These are phyloP conservation scores for Exserohilum rostratum DNA, from an alignment of 2,329 filamentous ascomycete species.

Conservation along the genomic window DNA sequence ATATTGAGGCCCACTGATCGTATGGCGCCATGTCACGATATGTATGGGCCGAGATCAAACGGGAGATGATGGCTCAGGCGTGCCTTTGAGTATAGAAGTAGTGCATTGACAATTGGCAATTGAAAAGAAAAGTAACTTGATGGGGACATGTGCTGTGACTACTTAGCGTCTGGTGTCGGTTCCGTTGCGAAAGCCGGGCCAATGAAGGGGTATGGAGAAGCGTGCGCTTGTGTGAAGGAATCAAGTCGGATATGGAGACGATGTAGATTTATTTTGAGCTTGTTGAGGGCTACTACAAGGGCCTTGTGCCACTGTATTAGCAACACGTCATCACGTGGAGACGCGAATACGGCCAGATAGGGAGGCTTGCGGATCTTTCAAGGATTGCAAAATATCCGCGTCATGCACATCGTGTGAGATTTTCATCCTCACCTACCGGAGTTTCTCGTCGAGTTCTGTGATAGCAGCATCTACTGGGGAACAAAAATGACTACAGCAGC, in stretches of 20 bases:
- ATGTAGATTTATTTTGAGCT: neutral
- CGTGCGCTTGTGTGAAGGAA: neutral
- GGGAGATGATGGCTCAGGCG: neutral
- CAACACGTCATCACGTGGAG: constrained; percentile 12
- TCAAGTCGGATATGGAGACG: neutral
- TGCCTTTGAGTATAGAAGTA: neutral
- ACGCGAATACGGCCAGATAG: constrained; percentile 9
- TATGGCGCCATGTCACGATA: constrained; percentile 6
- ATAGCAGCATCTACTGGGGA: neutral
- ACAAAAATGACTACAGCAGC: constrained; percentile 14
- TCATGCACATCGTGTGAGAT: constrained; percentile 9
- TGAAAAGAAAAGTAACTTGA: too few species aligned
- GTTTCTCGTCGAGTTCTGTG: neutral
- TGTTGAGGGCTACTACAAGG: neutral
- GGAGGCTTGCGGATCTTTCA: constrained; percentile 1
- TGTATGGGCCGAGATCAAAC: neutral
- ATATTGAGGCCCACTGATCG: constrained; percentile 4
- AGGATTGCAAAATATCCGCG: constrained; percentile 13
- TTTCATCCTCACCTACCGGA: constrained; percentile 8
- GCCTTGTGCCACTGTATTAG: neutral
- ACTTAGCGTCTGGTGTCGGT: too few species aligned
- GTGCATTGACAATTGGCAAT: too few species aligned
- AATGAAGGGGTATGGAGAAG: too few species aligned
- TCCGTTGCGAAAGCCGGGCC: neutral
- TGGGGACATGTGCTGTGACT: too few species aligned